These are phyloP conservation scores for Fusarium devonianum DNA, from an alignment of 2,329 filamentous ascomycete species.

Conservation along the genomic window DNA sequence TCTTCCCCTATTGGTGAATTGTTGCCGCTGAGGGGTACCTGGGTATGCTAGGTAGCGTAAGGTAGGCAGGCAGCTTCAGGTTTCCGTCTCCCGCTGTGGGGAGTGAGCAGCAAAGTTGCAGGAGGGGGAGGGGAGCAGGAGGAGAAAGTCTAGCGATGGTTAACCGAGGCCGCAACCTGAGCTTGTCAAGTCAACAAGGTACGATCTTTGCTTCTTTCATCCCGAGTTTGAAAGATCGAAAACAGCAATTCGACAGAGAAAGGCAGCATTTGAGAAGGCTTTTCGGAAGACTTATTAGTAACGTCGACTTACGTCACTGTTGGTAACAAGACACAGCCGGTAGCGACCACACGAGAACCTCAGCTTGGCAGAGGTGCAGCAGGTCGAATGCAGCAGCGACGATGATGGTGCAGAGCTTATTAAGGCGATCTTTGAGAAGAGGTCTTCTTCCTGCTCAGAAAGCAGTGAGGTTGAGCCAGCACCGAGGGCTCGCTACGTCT, in stretches of 20 bases:
- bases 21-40: conserved; percentile 27
- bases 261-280: too few relatives aligned
- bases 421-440: conserved; percentile 21
- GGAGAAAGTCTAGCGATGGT: conserved; percentile 23
- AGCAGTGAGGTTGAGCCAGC: conserved; percentile 7
- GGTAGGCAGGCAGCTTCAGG: too few relatives aligned
- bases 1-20: conserved; percentile 22
- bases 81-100: conserved; percentile 23
- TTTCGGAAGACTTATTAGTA: too few relatives aligned
- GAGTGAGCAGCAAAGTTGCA: conserved; percentile 16
- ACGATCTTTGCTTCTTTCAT: too few relatives aligned
- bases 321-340: neutral
- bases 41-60: neutral
- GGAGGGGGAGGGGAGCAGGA: conserved; percentile 12
- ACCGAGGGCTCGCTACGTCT: conserved; percentile 30
- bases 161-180: conserved; percentile 34
- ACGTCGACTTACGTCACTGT: neutral
- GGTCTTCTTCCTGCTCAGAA: conserved; percentile 12
- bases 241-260: too few relatives aligned
- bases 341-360: neutral
- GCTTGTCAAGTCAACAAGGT: too few relatives aligned
- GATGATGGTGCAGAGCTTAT: conserved; percentile 27
- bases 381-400: neutral
- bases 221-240: too few relatives aligned
- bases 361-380: neutral